These are phyloP conservation scores for Rhodosporidiobolus sp. DNA, from an alignment of 768 basidiomycete species.

Conservation along the genomic window DNA sequence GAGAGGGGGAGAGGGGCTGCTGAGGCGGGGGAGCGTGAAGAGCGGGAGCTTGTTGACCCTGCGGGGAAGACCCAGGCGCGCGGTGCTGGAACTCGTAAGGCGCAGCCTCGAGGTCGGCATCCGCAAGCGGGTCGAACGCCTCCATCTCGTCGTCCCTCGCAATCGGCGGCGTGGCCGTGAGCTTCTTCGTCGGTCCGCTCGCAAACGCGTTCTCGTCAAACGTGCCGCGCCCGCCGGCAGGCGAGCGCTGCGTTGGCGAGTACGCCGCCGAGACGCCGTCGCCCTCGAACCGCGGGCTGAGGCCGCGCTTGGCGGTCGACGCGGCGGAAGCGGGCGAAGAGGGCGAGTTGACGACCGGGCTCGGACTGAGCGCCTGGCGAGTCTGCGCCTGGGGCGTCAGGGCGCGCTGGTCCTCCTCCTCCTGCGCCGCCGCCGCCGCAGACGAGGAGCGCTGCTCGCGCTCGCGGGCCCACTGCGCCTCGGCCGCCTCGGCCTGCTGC, in stretches of 20 bases:
- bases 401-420: background rate
- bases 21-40: background rate
- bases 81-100: constrained; percentile 31
- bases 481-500: constrained; percentile 26
- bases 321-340: background rate
- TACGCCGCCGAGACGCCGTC: constrained; percentile 3
- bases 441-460: background rate
- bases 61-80: background rate
- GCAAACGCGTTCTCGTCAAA: constrained; percentile 59
- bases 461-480: constrained; percentile 20
- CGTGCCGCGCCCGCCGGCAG: constrained; percentile 49
- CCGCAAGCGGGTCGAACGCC: background rate
- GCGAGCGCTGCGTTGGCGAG: background rate
- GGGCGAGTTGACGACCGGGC: background rate
- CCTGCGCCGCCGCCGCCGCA: background rate
- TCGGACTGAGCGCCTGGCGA: background rate
- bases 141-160: constrained; percentile 14
- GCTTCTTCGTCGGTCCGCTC: constrained; percentile 53
- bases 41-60: background rate
- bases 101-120: background rate
- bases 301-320: background rate
- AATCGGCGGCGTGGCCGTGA: constrained; percentile 37
- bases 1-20: background rate
- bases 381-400: constrained; percentile 2
- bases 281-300: background rate